A percentile compares a stretch with the other conserved stretches of the same genome.
phyloP scores from a whole-genome alignment of 352 stramenopile genomes.

The Phytopythium kandeliae region DNA sequence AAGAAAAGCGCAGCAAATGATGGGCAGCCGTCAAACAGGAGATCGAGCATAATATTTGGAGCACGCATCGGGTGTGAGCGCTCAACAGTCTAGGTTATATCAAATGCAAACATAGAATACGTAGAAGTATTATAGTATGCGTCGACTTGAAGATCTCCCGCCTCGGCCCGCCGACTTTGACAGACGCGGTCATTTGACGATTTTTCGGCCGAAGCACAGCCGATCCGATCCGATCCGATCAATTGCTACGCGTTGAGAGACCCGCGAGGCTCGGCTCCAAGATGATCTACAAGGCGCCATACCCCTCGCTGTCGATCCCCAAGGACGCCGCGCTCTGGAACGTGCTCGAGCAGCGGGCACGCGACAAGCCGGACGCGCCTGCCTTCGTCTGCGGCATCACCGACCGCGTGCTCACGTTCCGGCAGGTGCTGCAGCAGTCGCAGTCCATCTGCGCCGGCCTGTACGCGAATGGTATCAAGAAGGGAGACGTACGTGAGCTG shows the following conservation, averaged over 20 bases:
- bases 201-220: neutral
- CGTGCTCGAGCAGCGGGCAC: constrained; percentile 27
- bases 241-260: too few species aligned
- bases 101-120: too few species aligned
- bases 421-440: constrained; percentile 16
- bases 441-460: constrained; percentile 26
- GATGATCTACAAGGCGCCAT: constrained; percentile 40
- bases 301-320: constrained; percentile 17
- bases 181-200: neutral
- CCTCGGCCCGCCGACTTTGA: neutral
- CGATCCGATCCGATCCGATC: neutral
- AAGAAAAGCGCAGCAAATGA: too few species aligned
- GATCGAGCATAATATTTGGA: neutral
- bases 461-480: constrained; percentile 25
- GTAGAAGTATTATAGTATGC: too few species aligned
- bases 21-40: too few species aligned
- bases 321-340: constrained; percentile 32
- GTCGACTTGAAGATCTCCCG: too few species aligned
- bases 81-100: too few species aligned
- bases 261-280: constrained; percentile 6
- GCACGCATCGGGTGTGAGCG: too few species aligned
- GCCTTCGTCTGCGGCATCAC: constrained; percentile 40
- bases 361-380: constrained; percentile 12
- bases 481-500: constrained; percentile 45
- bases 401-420: constrained; percentile 29